Base-by-base conservation (phyloP, 2,329 filamentous ascomycete genomes). In the Chaetomium sp. region DNA sequence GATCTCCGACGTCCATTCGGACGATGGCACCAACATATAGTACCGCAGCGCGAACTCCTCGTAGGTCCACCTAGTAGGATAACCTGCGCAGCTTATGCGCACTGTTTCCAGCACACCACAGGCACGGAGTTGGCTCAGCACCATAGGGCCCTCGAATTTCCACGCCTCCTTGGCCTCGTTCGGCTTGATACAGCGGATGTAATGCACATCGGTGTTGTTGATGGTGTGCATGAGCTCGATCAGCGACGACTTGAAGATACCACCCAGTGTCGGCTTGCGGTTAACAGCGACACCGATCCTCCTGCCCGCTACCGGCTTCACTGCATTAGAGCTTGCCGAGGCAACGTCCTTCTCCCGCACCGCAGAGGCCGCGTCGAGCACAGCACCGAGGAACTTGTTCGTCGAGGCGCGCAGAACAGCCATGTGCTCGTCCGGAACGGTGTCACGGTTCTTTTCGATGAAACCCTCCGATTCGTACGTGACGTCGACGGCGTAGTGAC, bases 121-220 rank as follows among this genome's bases (percentile, higher is more conserved):
- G 74, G 94, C 94, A 72, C 95, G 86, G 66, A 99, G 79, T 73
- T 99, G 94, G 72, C 90, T 96, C 59, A 99, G 81, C 64, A 99
- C 94, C 94, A 99, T 99, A 3, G 95, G 94, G 0, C 94, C 94
- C 69, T 99, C 94, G 60, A 97, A 99, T 66, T 95, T 92, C 94
- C 94, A 99, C 0, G 94, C 84, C 67, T 89, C 89, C 73, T 99
- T 99, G 50, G 85, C 89, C 74, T 99, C 94, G 70, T 99, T 99
- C 36, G 94, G 94, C 75, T 99, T 99, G 74, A 99, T 97, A 71
- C 94, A 99, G 64, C 94, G 86, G 68, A 99, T 99, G 73, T 99
- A 99, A 73, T 99, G 94, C 19, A 97, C 94, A 70, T 99, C 94
- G 2, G 94, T 99, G 64, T 89, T 91, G 72, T 95, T 96, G 73